Evolutionary conservation across 306 rosid species (phyloP).

Genomic region (Citrullus amarus): DNA sequence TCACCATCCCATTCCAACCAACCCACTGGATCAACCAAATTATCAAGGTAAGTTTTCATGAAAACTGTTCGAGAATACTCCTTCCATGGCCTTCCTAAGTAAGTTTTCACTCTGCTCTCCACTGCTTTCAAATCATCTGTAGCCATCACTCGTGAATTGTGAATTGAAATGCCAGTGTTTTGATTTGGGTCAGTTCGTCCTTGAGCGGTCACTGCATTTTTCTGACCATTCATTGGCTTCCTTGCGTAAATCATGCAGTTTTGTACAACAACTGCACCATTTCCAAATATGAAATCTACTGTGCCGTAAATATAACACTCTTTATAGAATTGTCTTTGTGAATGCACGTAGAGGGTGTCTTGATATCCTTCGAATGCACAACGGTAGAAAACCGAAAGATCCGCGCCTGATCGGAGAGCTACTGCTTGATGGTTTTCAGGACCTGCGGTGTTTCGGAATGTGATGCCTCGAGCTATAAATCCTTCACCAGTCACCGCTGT

Average conservation of each 20-base stretch:
- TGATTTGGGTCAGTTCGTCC: conserved; percentile 42
- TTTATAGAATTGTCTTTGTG: conserved; percentile 44
- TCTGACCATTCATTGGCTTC: conserved; percentile 26
- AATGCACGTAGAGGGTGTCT: conserved; percentile 49
- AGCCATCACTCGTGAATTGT: conserved; percentile 32
- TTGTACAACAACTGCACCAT: conserved; percentile 35
- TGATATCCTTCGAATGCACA: conserved; percentile 51
- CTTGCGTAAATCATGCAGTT: conserved; percentile 38
- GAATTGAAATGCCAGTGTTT: conserved; percentile 38
- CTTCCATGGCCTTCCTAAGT: conserved; percentile 48
- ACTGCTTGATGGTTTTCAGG: conserved; percentile 53
- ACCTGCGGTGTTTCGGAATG: conserved; percentile 44
- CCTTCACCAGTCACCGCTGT: conserved; percentile 40
- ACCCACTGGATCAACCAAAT: conserved; percentile 33
- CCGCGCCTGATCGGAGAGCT: conserved; percentile 42
- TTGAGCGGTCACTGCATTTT: conserved; percentile 36
- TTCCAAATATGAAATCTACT: conserved; percentile 51
- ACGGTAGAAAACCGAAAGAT: conserved; percentile 37
- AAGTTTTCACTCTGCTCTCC: conserved; percentile 21
- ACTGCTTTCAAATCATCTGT: conserved; percentile 18
- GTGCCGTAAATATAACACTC: conserved; percentile 46
- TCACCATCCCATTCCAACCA: conserved; percentile 47
- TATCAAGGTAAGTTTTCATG: conserved; percentile 19
- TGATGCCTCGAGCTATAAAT: conserved; percentile 41
- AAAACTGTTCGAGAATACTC: conserved; percentile 34